Evolutionary conservation across 306 rosid species (phyloP).

Genomic region (Glycyrrhiza uralensis): DNA sequence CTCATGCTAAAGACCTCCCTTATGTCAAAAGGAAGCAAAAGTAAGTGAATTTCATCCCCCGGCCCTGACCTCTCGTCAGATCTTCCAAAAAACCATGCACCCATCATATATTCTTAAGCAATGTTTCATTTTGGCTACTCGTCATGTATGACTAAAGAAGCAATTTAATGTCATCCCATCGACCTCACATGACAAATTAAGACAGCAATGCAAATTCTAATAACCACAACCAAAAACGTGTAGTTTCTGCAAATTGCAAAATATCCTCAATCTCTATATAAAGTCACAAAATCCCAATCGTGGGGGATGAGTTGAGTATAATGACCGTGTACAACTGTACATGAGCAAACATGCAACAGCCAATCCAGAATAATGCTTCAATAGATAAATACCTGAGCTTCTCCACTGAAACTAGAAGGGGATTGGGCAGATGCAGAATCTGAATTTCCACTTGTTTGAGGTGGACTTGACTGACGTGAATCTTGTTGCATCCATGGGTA

Average conservation of each 20-base stretch:
- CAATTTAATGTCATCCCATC: slow-evolving; percentile 3
- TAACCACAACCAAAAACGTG: neutral
- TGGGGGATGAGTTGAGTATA: neutral
- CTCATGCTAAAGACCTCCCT: neutral
- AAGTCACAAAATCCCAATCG: neutral
- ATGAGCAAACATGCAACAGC: slow-evolving; percentile 1
- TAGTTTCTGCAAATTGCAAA: slow-evolving; percentile 14
- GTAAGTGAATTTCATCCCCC: neutral
- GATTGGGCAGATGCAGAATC: slow-evolving; percentile 93
- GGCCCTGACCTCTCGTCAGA: neutral
- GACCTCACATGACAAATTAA: neutral
- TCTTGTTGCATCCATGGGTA: slow-evolving; percentile 65
- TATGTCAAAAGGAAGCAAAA: neutral
- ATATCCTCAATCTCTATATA: slow-evolving; percentile 8
- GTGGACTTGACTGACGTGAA: slow-evolving; percentile 91
- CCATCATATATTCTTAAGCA: neutral
- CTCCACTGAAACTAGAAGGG: slow-evolving; percentile 91
- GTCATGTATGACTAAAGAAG: neutral
- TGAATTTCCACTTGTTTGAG: slow-evolving; percentile 91
- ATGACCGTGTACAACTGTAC: neutral
- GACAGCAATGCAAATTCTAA: neutral
- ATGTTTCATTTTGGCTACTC: neutral
- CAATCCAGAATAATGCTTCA: slow-evolving; percentile 17
- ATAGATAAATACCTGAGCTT: slow-evolving; percentile 65
- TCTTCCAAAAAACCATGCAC: neutral